A percentile compares a stretch with the other conserved stretches of the same genome.
Conservation (phyloP, 106 monocot genomes). For the Apostasia ramifera region DNA sequence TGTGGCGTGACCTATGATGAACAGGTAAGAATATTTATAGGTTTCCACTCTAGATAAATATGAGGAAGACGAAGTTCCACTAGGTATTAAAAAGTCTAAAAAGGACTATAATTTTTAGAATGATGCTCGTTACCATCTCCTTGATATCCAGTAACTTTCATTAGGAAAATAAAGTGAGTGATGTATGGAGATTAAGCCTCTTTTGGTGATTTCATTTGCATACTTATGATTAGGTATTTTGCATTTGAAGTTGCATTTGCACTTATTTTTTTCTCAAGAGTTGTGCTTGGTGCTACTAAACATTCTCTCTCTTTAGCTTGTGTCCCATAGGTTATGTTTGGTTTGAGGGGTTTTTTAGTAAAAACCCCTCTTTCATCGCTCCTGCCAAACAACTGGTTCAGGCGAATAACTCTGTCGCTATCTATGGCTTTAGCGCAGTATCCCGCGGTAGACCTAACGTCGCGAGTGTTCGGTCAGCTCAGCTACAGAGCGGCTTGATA, state of each 20-base stretch:
- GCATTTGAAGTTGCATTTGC: constrained; percentile 22
- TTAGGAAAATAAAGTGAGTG: constrained; percentile 57
- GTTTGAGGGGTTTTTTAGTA: too few species aligned
- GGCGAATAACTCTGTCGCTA: too few species aligned
- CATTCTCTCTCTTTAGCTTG: constrained; percentile 20
- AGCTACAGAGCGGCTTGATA: too few species aligned
- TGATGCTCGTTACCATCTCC: constrained; percentile 76
- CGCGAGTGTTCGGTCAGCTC: too few species aligned
- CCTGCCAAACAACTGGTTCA: too few species aligned
- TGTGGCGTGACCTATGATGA: constrained; percentile 71
- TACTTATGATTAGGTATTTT: constrained; percentile 44
- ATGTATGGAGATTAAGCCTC: constrained; percentile 87
- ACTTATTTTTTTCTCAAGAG: constrained; percentile 38
- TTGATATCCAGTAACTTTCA: constrained; percentile 66
- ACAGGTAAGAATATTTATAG: constrained; percentile 45
- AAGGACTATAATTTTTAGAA: constrained; percentile 83
- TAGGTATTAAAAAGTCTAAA: constrained; percentile 47
- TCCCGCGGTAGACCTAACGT: too few species aligned
- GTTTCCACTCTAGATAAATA: constrained; percentile 52
- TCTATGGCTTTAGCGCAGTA: too few species aligned
- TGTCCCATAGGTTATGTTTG: constrained; percentile 11
- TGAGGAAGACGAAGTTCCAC: constrained; percentile 65
- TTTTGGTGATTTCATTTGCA: constrained; percentile 53
- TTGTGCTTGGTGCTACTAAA: constrained; percentile 37
- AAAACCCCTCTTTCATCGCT: too few species aligned